A percentile compares a stretch with the other conserved stretches of the same genome.
Evolutionary conservation across 1,284 basidiomycete genomes (phyloP).

Genomic region (Cryptococcus jaspeensis): DNA sequence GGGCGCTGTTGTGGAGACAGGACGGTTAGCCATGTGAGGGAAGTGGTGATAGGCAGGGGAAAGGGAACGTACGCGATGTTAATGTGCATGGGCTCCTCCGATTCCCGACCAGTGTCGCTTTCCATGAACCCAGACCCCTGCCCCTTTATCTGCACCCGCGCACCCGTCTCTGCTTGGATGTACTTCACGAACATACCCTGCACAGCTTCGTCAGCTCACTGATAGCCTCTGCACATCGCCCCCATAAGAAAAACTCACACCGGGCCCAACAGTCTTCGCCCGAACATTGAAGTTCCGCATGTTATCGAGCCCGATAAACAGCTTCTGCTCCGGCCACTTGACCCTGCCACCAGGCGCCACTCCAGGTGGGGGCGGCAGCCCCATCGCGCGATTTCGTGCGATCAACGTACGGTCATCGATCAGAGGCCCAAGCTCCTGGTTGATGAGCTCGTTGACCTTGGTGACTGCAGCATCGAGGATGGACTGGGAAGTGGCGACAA

Average conservation of each 20-base stretch:
- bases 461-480: slow-evolving; percentile 75
- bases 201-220: slow-evolving; percentile 3
- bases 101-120: slow-evolving; percentile 85
- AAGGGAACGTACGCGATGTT: slow-evolving; percentile 72
- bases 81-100: slow-evolving; percentile 90
- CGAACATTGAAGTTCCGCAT: slow-evolving; percentile 96
- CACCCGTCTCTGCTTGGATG: slow-evolving; percentile 94
- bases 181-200: slow-evolving; percentile 97
- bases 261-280: slow-evolving; percentile 94
- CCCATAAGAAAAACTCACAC: slow-evolving; percentile 55
- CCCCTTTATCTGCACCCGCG: slow-evolving; percentile 98
- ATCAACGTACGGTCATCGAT: slow-evolving; percentile 71
- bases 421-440: slow-evolving; percentile 79
- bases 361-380: slow-evolving; percentile 33
- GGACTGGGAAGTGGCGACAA: slow-evolving; percentile 78
- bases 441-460: slow-evolving; percentile 81
- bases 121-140: slow-evolving; percentile 93
- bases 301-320: slow-evolving; percentile 80
- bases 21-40: background rate
- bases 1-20: slow-evolving; percentile 64
- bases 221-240: background rate
- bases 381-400: slow-evolving; percentile 48
- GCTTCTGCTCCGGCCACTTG: slow-evolving; percentile 95
- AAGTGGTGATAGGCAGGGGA: background rate
- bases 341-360: slow-evolving; percentile 53